phyloP scores from a whole-genome alignment of 1,284 basidiomycete species.

The Ganoderma boninense region DNA sequence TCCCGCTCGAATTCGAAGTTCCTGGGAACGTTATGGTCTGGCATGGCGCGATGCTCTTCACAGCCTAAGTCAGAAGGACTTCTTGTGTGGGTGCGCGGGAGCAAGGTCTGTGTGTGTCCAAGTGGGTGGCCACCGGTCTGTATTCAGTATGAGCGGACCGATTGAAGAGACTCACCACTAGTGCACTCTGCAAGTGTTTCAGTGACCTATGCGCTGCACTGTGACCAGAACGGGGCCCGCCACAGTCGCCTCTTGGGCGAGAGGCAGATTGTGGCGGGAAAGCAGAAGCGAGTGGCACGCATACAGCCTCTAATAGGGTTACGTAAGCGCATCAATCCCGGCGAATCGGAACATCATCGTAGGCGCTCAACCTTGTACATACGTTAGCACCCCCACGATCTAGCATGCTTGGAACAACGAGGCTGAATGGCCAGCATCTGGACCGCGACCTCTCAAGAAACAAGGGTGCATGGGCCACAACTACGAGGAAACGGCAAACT shows the following conservation, averaged over 20 bases:
- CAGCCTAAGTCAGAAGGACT: background rate
- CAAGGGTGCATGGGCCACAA: too few species aligned
- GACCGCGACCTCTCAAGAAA: background rate
- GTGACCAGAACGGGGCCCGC: conserved; percentile 6
- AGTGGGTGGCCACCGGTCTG: conserved; percentile 21
- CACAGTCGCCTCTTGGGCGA: conserved; percentile 14
- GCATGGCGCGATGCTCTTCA: conserved; percentile 16
- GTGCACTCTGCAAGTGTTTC: background rate
- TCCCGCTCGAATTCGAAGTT: conserved; percentile 21
- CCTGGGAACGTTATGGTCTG: conserved; percentile 22
- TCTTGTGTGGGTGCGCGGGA: conserved; percentile 26
- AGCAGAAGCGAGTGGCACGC: conserved; percentile 6
- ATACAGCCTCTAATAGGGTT: conserved; percentile 4
- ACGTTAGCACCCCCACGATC: too few species aligned
- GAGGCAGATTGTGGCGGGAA: conserved; percentile 1
- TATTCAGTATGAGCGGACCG: conserved; percentile 15
- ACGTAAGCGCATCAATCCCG: conserved; percentile 12
- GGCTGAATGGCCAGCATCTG: background rate
- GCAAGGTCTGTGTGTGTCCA: conserved; percentile 21
- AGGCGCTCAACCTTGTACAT: background rate
- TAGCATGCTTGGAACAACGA: background rate
- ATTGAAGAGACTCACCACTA: background rate
- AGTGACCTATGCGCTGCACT: background rate
- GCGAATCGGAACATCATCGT: background rate
- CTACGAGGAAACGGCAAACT: too few species aligned